A percentile compares a stretch with the other conserved stretches of the same genome.
Evolutionary conservation across 75 land plant species (phyloP).

Genomic region (Pinus albicaulis): DNA sequence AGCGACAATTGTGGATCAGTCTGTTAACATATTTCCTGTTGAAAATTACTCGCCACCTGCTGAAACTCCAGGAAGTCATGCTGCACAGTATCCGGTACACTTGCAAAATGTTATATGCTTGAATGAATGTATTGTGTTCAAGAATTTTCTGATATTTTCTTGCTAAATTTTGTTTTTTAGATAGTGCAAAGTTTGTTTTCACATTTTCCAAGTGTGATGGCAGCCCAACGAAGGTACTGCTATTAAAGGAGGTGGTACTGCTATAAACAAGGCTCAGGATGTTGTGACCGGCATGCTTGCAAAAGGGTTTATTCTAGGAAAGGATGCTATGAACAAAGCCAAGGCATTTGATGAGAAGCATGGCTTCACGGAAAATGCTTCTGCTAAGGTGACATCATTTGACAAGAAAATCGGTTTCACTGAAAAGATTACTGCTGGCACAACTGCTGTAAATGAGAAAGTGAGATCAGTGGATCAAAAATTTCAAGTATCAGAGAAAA

Average conservation of each 20-base stretch:
- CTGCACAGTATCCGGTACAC: not conserved
- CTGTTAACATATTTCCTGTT: constrained; percentile 44
- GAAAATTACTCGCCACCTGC: constrained; percentile 32
- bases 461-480: constrained; percentile 71
- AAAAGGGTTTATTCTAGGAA: constrained; percentile 72
- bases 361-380: constrained; percentile 61
- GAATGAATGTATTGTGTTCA: constrained; percentile 9
- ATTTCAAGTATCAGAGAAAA: constrained; percentile 81
- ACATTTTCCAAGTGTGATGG: constrained; percentile 3
- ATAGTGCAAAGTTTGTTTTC: not conserved
- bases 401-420: constrained; percentile 69
- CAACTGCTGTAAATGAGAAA: constrained; percentile 55
- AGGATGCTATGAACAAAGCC: constrained; percentile 67
- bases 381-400: constrained; percentile 53
- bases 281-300: constrained; percentile 79
- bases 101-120: not conserved
- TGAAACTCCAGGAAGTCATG: not conserved
- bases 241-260: constrained; percentile 23
- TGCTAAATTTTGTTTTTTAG: not conserved
- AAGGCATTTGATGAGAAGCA: constrained; percentile 79
- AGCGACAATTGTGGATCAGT: constrained; percentile 76
- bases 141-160: not conserved
- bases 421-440: constrained; percentile 62
- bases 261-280: constrained; percentile 71
- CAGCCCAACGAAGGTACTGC: constrained; percentile 22